Evolutionary conservation across 2,329 filamentous ascomycete genomes (phyloP), one percentile per base, ranked within the genome.

Genomic region (Bipolaris zeicola): DNA sequence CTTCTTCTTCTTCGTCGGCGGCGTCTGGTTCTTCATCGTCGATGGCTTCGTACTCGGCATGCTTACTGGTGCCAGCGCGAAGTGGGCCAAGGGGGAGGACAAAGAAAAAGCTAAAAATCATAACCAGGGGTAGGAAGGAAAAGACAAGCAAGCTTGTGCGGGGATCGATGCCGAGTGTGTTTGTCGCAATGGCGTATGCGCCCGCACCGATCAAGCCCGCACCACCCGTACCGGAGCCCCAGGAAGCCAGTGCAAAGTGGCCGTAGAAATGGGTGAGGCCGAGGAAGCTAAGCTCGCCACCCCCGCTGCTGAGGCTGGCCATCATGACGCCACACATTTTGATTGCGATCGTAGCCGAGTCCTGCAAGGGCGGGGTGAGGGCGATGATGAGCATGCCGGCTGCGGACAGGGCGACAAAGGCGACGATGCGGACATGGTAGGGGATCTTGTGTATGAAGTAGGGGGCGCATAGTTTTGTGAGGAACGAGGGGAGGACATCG

Each of bases 201-300:
- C 92, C 92, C 0, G 94, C 92, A 5, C 95, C 95, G 0, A 94
- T 82, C 55, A 99, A 76, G 0, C 94, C 94, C 0, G 94, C 94
- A 0, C 90, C 94, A 1, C 94, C 94, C 0, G 94, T 97, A 0
- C 94, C 94, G 62, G 90, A 94, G 0, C 92, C 90, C 95, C 95
- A 99, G 34, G 91, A 89, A 0, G 93, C 93, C 16, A 98, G 82
- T 66, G 91, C 92, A 76, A 91, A 89, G 7, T 87, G 88, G 0
- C 94, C 95, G 69, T 98, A 98, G 79, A 90, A 97, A 74, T 98
- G 94, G 13, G 94, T 96, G 69, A 99, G 78, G 1, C 92, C 90
- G 5, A 99, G 80, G 71, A 98, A 97, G 76, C 89, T 96, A 57
- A 97, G 81, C 79, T 98, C 95, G 31, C 95, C 95, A 16, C 84